Conservation (phyloP, 2,329 filamentous ascomycete genomes). For the Fusarium mangiferae region DNA sequence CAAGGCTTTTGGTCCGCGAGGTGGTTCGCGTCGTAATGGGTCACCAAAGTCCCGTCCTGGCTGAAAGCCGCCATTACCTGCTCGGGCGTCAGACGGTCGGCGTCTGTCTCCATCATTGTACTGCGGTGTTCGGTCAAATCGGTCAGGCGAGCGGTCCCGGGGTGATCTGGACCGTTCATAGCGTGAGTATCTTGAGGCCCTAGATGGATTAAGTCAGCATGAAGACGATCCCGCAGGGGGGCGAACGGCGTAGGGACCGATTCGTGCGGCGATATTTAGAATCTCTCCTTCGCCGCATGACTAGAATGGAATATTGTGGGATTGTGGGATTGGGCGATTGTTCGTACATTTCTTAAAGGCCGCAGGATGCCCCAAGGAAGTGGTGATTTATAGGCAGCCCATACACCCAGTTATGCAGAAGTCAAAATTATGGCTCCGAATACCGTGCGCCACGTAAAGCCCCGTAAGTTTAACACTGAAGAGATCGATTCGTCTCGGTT, state of each 20-base stretch:
- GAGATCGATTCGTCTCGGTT: not conserved
- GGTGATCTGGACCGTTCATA: conserved; percentile 71
- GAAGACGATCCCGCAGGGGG: not conserved
- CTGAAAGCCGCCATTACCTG: conserved; percentile 69
- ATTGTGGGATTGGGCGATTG: not conserved
- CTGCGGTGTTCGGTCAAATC: conserved; percentile 66
- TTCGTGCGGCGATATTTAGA: not conserved
- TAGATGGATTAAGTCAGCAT: conserved; percentile 49
- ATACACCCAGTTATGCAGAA: conserved; percentile 29
- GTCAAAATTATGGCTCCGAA: not conserved
- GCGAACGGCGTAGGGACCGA: not conserved
- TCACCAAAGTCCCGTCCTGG: conserved; percentile 70
- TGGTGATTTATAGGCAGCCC: conserved; percentile 27
- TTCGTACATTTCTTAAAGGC: conserved; percentile 40
- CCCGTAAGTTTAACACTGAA: not conserved
- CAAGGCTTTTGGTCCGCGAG: conserved; percentile 83
- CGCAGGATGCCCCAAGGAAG: conserved; percentile 25
- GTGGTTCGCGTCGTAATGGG: conserved; percentile 72
- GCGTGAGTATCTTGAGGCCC: conserved; percentile 69
- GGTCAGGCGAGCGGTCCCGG: conserved; percentile 76
- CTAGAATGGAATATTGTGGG: not conserved
- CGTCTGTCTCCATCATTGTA: conserved; percentile 75
- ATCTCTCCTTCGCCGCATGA: not conserved
- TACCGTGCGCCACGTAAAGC: not conserved
- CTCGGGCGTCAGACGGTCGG: conserved; percentile 69